Conservation (phyloP, 352 stramenopile genomes). For the Pythium insidiosum region DNA sequence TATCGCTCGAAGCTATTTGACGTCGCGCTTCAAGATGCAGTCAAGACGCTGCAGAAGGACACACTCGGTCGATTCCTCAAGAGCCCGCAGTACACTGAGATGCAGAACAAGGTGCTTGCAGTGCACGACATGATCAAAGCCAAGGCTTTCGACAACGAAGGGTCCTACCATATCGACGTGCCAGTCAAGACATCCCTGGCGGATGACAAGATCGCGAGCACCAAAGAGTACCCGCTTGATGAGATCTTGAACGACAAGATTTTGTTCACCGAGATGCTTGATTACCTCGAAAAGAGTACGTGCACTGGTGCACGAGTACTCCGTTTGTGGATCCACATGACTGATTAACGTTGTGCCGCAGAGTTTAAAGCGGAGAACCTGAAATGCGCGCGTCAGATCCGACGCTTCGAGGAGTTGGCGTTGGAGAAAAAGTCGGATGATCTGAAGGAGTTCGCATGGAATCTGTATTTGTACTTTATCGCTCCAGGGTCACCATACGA, state of each 20-base stretch:
- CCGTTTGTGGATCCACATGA: not conserved
- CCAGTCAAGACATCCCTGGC: slow-evolving; percentile 41
- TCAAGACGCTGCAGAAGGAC: slow-evolving; percentile 81
- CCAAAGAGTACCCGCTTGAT: slow-evolving; percentile 65
- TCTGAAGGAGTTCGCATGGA: slow-evolving; percentile 76
- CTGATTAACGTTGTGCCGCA: slow-evolving; percentile 8
- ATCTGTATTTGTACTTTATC: slow-evolving; percentile 81
- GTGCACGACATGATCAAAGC: slow-evolving; percentile 57
- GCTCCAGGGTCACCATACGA: slow-evolving; percentile 63
- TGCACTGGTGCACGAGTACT: not conserved
- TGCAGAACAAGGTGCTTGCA: slow-evolving; percentile 42
- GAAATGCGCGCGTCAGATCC: slow-evolving; percentile 76
- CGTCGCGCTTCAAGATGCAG: slow-evolving; percentile 71
- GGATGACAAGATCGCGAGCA: slow-evolving; percentile 41
- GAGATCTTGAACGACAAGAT: slow-evolving; percentile 78
- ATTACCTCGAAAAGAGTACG: slow-evolving; percentile 82
- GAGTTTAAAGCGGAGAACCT: slow-evolving; percentile 84
- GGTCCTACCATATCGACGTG: slow-evolving; percentile 60
- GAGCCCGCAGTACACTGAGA: slow-evolving; percentile 69
- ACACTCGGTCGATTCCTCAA: slow-evolving; percentile 77
- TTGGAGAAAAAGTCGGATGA: slow-evolving; percentile 58
- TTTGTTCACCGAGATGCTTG: slow-evolving; percentile 76
- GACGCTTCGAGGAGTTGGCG: slow-evolving; percentile 69
- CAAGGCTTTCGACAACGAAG: slow-evolving; percentile 56
- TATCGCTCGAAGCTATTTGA: slow-evolving; percentile 77